Evolutionary conservation across 176 grass and related monocot species (phyloP).

Genomic region (Triticum urartu): DNA sequence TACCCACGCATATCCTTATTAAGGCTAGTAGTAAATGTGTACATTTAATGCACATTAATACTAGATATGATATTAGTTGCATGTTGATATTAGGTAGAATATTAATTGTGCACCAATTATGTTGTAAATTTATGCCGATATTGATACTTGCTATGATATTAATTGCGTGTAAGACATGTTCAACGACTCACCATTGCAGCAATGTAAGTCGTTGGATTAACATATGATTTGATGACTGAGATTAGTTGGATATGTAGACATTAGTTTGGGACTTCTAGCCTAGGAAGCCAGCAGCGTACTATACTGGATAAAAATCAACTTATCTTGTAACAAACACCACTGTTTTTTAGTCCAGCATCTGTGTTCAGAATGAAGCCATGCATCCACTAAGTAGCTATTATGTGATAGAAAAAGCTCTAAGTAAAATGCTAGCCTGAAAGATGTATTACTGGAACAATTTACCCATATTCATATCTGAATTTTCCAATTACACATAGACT

Average conservation of each 20-base stretch:
- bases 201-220: too few relatives aligned
- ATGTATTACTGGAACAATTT: background rate
- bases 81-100: too few relatives aligned
- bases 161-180: too few relatives aligned
- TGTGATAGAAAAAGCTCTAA: background rate
- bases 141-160: too few relatives aligned
- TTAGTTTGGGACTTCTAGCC: background rate
- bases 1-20: background rate
- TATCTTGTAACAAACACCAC: background rate
- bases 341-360: background rate
- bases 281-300: background rate
- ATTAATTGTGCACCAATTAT: too few relatives aligned
- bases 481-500: background rate
- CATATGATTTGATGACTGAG: too few relatives aligned
- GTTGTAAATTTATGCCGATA: too few relatives aligned
- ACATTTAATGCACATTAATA: too few relatives aligned
- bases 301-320: background rate
- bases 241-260: background rate
- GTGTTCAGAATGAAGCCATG: background rate
- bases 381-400: slow-evolving; percentile 1
- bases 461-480: background rate
- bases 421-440: background rate
- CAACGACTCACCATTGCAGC: too few relatives aligned
- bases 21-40: background rate
- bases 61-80: too few relatives aligned